These are phyloP conservation scores for Musa itinerans DNA, from an alignment of 176 grass and related monocot species.

Conservation along the genomic window DNA sequence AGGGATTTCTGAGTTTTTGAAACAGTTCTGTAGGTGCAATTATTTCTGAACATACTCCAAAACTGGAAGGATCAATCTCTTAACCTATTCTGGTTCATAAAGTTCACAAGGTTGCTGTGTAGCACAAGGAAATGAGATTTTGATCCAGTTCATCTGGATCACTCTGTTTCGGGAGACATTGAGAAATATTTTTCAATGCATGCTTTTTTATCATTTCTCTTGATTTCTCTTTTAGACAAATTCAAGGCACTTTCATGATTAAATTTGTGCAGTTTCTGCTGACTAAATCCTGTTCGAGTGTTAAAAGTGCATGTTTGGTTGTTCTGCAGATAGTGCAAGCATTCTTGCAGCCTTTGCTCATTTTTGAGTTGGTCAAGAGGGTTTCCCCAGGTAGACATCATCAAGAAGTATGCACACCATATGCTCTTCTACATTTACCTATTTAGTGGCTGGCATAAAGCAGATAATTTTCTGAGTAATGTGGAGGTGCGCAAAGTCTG, in stretches of 20 bases:
- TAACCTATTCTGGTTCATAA: not conserved
- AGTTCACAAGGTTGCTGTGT: not conserved
- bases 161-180: not conserved
- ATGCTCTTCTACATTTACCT: too few species aligned
- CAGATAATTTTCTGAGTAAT: too few species aligned
- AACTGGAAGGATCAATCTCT: not conserved
- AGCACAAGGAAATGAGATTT: not conserved
- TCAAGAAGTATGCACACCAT: too few species aligned
- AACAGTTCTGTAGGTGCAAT: conserved; percentile 81
- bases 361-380: too few species aligned
- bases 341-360: too few species aligned
- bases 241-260: not conserved
- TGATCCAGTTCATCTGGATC: not conserved
- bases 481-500: too few species aligned
- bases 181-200: not conserved
- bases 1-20: conserved; percentile 53
- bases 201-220: not conserved
- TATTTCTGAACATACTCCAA: conserved; percentile 41
- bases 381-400: too few species aligned
- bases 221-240: not conserved
- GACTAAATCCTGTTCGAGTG: not conserved
- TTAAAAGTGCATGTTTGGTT: too few species aligned
- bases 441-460: too few species aligned
- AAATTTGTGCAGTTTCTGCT: not conserved
- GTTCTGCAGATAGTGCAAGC: too few species aligned